Evolutionary conservation across 2,329 filamentous ascomycete species (phyloP), one percentile per base, ranked within the genome.

Genomic region (Dendrostoma leiphaemia): DNA sequence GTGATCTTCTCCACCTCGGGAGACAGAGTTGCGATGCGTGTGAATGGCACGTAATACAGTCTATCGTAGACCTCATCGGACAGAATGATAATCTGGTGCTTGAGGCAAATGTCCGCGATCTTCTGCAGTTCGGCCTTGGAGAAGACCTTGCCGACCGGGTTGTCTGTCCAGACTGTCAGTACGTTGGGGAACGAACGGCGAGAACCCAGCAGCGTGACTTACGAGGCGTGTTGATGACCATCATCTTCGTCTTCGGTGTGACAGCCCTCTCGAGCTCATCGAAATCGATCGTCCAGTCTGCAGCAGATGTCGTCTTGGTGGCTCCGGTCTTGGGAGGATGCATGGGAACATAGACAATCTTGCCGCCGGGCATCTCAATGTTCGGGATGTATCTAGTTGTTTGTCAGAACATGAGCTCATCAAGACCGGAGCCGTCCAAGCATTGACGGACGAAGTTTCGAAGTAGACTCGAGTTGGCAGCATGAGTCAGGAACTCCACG

Each of bases 281-380:
- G 69, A 96, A 89, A 71, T 97, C 85, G 50, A 99, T 81, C 2
- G 80, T 84, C 94, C 94, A 99, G 63, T 96, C 90, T 3, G 84
- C 84, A 1, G 94, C 91, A 5, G 91, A 91, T 0, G 91, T 90
- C 0, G 90, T 96, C 71, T 86, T 83, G 35, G 79, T 83, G 4
- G 85, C 88, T 48, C 94, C 94, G 43, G 91, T 85, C 60, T 82
- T 80, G 9, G 94, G 94, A 26, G 94, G 93, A 59, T 94, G 89
- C 68, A 99, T 79, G n/a, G 94, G 92, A 23, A 97, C 93, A 68
- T 97, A 97, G 63, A 93, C 88, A 60, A 97, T 90, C 68, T 88
- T 95, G 62, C 94, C 94, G 48, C 94, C 94, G 1, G 94, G 86
- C 92, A 99, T 97, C 72, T 97, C 90, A 60, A 99, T 97, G 73